Conservation (phyloP, 345 rosid genomes). For the Aquilaria malaccensis region DNA sequence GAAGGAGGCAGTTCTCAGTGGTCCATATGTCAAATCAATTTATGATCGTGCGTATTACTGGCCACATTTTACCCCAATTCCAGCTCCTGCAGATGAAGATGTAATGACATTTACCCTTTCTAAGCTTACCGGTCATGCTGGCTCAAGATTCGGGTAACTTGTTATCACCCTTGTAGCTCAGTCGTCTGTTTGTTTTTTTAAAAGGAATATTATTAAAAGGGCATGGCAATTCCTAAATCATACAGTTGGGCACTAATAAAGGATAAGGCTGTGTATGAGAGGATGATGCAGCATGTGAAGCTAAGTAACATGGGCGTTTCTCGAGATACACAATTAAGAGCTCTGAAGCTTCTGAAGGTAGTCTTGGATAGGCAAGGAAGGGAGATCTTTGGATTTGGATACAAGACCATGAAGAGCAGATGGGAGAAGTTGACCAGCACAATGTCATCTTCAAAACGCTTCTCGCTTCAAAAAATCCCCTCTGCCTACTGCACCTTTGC, state of each 20-base stretch:
- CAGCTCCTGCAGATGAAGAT: slow-evolving; percentile 41
- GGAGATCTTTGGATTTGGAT: slow-evolving; percentile 40
- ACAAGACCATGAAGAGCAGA: slow-evolving; percentile 36
- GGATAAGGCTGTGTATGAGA: slow-evolving; percentile 44
- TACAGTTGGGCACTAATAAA: slow-evolving; percentile 62
- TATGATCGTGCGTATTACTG: slow-evolving; percentile 68
- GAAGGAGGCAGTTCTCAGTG: slow-evolving; percentile 44
- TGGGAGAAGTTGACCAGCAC: slow-evolving; percentile 30
- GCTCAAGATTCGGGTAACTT: slow-evolving; percentile 57
- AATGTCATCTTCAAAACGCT: slow-evolving; percentile 39
- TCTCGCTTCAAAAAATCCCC: slow-evolving; percentile 34
- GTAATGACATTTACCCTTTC: slow-evolving; percentile 56
- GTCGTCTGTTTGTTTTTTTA: too few relatives aligned
- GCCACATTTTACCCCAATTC: slow-evolving; percentile 67
- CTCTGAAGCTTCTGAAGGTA: slow-evolving; percentile 41
- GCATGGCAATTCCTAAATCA: neutral
- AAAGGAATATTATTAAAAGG: too few relatives aligned
- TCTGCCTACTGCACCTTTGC: slow-evolving; percentile 36
- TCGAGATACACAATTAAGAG: slow-evolving; percentile 47
- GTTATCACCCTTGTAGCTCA: too few relatives aligned
- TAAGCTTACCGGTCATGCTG: slow-evolving; percentile 79
- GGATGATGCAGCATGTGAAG: slow-evolving; percentile 11
- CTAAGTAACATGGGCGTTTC: slow-evolving; percentile 52
- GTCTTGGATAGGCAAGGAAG: slow-evolving; percentile 24
- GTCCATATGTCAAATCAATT: slow-evolving; percentile 40